phyloP scores from a whole-genome alignment of 2,329 filamentous ascomycete genomes.

The Parastagonospora avenae region DNA sequence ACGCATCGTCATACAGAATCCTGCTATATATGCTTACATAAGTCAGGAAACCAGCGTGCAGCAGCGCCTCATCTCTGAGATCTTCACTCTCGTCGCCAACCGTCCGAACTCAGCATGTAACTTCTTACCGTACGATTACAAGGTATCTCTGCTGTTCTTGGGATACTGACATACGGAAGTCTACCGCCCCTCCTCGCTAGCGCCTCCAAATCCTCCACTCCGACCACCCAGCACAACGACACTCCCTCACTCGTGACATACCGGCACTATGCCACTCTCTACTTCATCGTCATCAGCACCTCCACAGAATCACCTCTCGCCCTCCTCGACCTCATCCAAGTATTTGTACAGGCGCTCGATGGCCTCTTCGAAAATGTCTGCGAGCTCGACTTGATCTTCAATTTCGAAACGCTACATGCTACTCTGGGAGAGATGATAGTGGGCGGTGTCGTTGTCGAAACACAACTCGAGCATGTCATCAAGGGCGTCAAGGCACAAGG shows the following conservation, averaged over 20 bases:
- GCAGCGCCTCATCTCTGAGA: conserved; percentile 94
- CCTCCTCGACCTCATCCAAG: conserved; percentile 94
- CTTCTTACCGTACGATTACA: conserved; percentile 73
- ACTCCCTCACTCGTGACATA: conserved; percentile 95
- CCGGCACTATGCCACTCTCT: conserved; percentile 96
- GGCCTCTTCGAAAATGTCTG: conserved; percentile 97
- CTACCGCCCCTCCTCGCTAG: conserved; percentile 66
- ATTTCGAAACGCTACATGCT: conserved; percentile 95
- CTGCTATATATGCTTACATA: neutral
- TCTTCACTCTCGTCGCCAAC: conserved; percentile 93
- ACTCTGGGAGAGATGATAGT: conserved; percentile 93
- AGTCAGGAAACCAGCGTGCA: conserved; percentile 91
- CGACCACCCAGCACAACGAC: conserved; percentile 74
- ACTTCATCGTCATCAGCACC: conserved; percentile 97
- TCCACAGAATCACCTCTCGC: conserved; percentile 95
- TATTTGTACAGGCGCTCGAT: conserved; percentile 95
- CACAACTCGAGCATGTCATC: conserved; percentile 85
- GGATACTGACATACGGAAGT: conserved; percentile 59
- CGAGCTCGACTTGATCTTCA: conserved; percentile 97
- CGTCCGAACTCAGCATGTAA: conserved; percentile 93
- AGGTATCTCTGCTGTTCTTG: conserved; percentile 10
- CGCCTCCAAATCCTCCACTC: conserved; percentile 50
- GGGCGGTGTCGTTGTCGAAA: conserved; percentile 92
- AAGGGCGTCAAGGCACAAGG: conserved; percentile 78
- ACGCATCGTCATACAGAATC: conserved; percentile 24